A percentile compares a stretch with the other conserved stretches of the same genome.
phyloP scores from a whole-genome alignment of 768 basidiomycete genomes.

The Suillus alpinus region DNA sequence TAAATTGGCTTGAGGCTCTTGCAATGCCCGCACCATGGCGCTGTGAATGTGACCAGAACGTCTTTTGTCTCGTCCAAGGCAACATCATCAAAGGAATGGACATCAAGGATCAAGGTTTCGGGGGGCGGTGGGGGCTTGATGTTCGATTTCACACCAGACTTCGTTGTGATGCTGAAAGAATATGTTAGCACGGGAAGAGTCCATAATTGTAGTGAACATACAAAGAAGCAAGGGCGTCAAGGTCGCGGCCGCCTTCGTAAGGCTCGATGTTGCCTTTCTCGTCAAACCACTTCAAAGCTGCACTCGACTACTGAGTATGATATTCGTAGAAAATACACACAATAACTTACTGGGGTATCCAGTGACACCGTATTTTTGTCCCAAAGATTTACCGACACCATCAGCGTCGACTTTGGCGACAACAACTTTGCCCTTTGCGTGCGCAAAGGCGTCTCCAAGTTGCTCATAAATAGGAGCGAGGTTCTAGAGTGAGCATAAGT shows the following conservation, averaged over 20 bases:
- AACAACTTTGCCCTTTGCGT: slow-evolving; percentile 77
- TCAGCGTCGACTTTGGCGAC: slow-evolving; percentile 95
- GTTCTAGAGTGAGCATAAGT: slow-evolving; percentile 45
- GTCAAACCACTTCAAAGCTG: slow-evolving; percentile 92
- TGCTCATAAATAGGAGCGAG: slow-evolving; percentile 88
- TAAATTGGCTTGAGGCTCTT: slow-evolving; percentile 86
- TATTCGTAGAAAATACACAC: background rate
- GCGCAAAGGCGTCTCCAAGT: slow-evolving; percentile 81
- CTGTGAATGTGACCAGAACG: slow-evolving; percentile 81
- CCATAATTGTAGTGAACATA: slow-evolving; percentile 35
- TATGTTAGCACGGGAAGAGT: background rate
- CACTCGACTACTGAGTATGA: slow-evolving; percentile 11
- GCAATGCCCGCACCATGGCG: slow-evolving; percentile 94
- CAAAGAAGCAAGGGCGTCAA: slow-evolving; percentile 76
- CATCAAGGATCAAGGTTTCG: slow-evolving; percentile 63
- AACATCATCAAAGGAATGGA: slow-evolving; percentile 71
- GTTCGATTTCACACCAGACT: slow-evolving; percentile 81
- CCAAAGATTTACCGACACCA: slow-evolving; percentile 75
- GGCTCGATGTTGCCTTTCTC: slow-evolving; percentile 61
- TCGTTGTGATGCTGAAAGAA: slow-evolving; percentile 58
- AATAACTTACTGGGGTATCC: slow-evolving; percentile 78
- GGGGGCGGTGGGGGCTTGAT: slow-evolving; percentile 84
- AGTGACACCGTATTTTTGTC: slow-evolving; percentile 72
- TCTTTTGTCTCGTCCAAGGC: slow-evolving; percentile 72
- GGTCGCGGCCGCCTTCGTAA: slow-evolving; percentile 78